Evolutionary conservation across 2,329 filamentous ascomycete genomes (phyloP), one percentile per base, ranked within the genome.

Genomic region (Cladosporium sp.): DNA sequence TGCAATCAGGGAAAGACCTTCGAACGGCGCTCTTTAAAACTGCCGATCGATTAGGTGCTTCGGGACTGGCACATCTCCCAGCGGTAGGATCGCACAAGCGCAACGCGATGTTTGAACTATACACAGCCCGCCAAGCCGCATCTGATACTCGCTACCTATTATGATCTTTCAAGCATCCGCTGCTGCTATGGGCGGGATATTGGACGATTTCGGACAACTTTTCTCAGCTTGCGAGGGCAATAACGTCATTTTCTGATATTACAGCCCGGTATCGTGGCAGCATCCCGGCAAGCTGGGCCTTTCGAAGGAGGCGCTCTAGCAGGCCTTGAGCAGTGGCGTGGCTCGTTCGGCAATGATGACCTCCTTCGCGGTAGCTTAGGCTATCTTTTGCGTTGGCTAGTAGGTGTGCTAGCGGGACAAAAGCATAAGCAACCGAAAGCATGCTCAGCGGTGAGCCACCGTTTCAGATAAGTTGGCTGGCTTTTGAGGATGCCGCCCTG

Each of bases 11-110:
- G 51, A 38, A 28, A 64, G 15, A 11, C 21, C 51, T 64, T 11
- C 51, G 26, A 62, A 55, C 61, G 61, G 61, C 61, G 51, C 36
- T 64, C 61, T 57, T 7, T 64, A 55, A 36, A 26, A 41, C 41
- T 44, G 49, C 61, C 61, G 61, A 64, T 64, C 61, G 59, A 59
- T 34, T 52, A 62, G 26, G 30, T 36, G 59, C 34, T 38, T 32
- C 49, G 34, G 47, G 32, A 41, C 55, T 38, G 34, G 55, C 30
- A 41, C 55, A 61, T 30, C 32, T 32, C 36, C 11, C 21, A 64
- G 49, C 61, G 61, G 61, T 64, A 64, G 55, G 61, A 64, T 64
- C 51, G 61, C 61, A 64, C 61, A 64, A 64, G 61, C 61, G 61
- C 61, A 64, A 54, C 36, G 51, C 34, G 61, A 64, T 57, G 61